A percentile compares a stretch with the other conserved stretches of the same genome.
phyloP scores from a whole-genome alignment of 192 early-diverging fungal species.

The Coemansia javaensis region DNA sequence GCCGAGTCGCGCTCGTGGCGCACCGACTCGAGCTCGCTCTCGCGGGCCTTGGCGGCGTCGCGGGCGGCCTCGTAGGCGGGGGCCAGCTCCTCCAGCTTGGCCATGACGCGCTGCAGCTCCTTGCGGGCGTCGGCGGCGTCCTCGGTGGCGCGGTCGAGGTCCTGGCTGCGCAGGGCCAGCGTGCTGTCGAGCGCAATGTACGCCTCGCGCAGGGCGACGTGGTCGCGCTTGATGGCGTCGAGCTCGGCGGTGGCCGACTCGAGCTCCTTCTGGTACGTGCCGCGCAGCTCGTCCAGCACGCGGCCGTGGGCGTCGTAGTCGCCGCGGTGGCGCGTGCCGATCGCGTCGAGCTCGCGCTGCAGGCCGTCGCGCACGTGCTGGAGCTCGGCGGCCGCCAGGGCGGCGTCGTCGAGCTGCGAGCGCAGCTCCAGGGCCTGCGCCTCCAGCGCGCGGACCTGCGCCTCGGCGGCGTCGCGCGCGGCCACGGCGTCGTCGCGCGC shows the following conservation, averaged over 20 bases:
- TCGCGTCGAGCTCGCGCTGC: conserved; percentile 67
- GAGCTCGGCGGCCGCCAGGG: conserved; percentile 66
- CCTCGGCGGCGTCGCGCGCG: conserved; percentile 62
- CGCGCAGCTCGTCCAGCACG: conserved; percentile 65
- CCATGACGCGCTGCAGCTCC: conserved; percentile 63
- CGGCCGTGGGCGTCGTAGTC: conserved; percentile 74
- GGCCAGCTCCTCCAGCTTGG: conserved; percentile 61
- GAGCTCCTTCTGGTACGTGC: conserved; percentile 83
- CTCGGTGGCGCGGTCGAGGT: conserved; percentile 61
- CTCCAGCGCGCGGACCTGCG: conserved; percentile 60
- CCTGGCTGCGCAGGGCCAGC: conserved; percentile 64
- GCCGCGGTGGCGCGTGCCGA: conserved; percentile 66
- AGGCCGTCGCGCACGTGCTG: conserved; percentile 64
- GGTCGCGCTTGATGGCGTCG: conserved; percentile 64
- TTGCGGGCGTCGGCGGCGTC: conserved; percentile 78
- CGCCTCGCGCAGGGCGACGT: conserved; percentile 65
- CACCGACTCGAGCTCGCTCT: conserved; percentile 57
- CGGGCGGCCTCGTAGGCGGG: conserved; percentile 48
- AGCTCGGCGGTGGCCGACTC: conserved; percentile 74
- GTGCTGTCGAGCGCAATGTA: conserved; percentile 64
- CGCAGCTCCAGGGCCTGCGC: conserved; percentile 66
- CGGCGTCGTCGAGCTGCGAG: conserved; percentile 71
- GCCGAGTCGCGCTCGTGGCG: conserved; percentile 57
- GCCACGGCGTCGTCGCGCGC: conserved; percentile 59
- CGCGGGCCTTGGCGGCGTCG: conserved; percentile 57